Base-by-base conservation (phyloP, 1,284 basidiomycete genomes). In the Malassezia nana region DNA sequence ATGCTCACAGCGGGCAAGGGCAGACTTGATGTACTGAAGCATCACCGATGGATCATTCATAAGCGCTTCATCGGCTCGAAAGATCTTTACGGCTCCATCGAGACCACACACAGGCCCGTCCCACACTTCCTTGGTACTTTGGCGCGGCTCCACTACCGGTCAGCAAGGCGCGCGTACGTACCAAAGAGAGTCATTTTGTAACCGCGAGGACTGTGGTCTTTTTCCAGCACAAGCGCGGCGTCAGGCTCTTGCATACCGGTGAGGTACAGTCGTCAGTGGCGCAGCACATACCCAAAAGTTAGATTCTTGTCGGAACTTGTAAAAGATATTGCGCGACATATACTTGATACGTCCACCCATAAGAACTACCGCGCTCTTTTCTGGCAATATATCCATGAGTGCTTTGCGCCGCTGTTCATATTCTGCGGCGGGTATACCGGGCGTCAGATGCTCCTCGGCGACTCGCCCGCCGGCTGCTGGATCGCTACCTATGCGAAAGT, bases 241-340 rank as follows among this genome's bases (percentile, higher is more conserved):
- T 94, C 86, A 0, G 90, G 87, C 74, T 96, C 92, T 58, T 90
- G 83, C 68, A 94, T 94, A 6, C 94, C 92, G 12, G 69, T 70
- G 16, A 72, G 59, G 44, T 70, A 72, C 65, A 35, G 32, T 24
- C 6, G 10, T 49, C 15, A 49, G 33, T 20, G 32, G 12, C 18
- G n/a, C 25, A 18, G 10, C 8, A 49, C 46, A 24, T 29, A 49
- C 46, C 50, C 63, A 65, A 40, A 72, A 69, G 56, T 68, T 67
- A 50, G 63, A 66, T 12, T 69, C 67, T 75, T 95, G 92, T 32
- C 92, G 82, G 72, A 89, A 96, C 74, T 90, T 90, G 58, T 62
- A 70, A 41, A 71, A 68, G 43, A 74, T 74, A 42, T 67, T 66
- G 12, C 58, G 64, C 50, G 62, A 65, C 83, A 92, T 88, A 71